These are phyloP conservation scores for Helotiales sp. DNA, from an alignment of 2,329 filamentous ascomycete species.

Conservation along the genomic window DNA sequence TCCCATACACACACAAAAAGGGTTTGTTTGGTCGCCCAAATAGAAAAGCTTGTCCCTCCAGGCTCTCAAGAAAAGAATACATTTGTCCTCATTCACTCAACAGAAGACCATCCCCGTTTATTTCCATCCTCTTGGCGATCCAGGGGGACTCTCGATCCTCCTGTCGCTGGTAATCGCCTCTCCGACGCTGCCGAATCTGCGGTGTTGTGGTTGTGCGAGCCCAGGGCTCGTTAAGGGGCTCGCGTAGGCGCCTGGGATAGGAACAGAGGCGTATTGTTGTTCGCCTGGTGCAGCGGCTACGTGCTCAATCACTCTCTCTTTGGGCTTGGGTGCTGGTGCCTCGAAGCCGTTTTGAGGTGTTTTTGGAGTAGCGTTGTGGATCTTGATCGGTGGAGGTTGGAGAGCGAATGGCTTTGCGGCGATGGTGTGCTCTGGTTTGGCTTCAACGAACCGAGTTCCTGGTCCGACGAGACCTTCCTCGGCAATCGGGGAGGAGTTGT, in stretches of 20 bases:
- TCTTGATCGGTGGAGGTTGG: slow-evolving; percentile 80
- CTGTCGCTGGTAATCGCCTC: slow-evolving; percentile 41
- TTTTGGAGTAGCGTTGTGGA: slow-evolving; percentile 78
- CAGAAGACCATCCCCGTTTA: slow-evolving; percentile 13
- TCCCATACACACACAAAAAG: slow-evolving; percentile 9
- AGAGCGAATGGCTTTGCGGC: slow-evolving; percentile 76
- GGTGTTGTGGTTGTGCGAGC: slow-evolving; percentile 46
- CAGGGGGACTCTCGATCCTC: slow-evolving; percentile 42
- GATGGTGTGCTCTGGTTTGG: slow-evolving; percentile 65
- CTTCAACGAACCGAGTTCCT: slow-evolving; percentile 59
- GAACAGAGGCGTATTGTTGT: slow-evolving; percentile 81
- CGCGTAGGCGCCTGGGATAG: slow-evolving; percentile 85
- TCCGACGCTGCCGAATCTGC: slow-evolving; percentile 36
- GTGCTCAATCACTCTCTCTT: slow-evolving; percentile 60
- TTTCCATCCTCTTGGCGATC: slow-evolving; percentile 39
- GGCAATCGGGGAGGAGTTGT: slow-evolving; percentile 58
- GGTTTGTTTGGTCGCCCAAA: not conserved
- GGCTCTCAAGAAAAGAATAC: slow-evolving; percentile 14
- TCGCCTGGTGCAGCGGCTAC: slow-evolving; percentile 77
- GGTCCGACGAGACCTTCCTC: slow-evolving; percentile 51
- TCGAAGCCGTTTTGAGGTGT: slow-evolving; percentile 67
- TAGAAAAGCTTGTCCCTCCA: slow-evolving; percentile 5
- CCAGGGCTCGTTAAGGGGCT: slow-evolving; percentile 57
- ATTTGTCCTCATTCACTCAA: slow-evolving; percentile 4
- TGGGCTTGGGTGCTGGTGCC: slow-evolving; percentile 43